These are phyloP conservation scores for Radiomyces spectabilis DNA, from an alignment of 192 early-diverging fungal genomes.

Conservation along the genomic window DNA sequence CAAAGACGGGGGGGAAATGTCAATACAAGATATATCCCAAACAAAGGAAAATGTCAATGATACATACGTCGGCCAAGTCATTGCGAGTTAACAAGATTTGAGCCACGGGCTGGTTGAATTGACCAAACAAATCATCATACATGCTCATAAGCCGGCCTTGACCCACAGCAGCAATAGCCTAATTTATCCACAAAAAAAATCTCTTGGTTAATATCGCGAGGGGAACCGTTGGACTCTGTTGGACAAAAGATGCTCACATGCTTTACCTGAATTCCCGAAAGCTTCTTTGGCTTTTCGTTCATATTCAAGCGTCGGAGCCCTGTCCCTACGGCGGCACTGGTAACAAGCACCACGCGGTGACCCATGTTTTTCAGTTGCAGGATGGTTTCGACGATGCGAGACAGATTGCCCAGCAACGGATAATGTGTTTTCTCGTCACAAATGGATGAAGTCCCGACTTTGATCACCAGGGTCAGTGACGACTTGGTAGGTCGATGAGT, in stretches of 20 bases:
- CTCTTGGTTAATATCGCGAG: neutral
- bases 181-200: neutral
- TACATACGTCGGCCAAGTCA: slow-evolving; percentile 78
- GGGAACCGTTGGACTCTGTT: neutral
- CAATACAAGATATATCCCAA: slow-evolving; percentile 1
- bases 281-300: slow-evolving; percentile 70
- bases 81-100: slow-evolving; percentile 92
- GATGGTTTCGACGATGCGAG: slow-evolving; percentile 89
- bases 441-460: slow-evolving; percentile 93
- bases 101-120: slow-evolving; percentile 87
- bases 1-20: neutral
- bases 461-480: slow-evolving; percentile 75
- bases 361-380: slow-evolving; percentile 66
- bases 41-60: slow-evolving; percentile 2
- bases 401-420: slow-evolving; percentile 81
- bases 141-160: slow-evolving; percentile 96
- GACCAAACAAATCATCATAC: slow-evolving; percentile 90
- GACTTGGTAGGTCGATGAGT: slow-evolving; percentile 20
- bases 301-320: slow-evolving; percentile 78
- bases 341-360: slow-evolving; percentile 85
- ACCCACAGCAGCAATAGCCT: slow-evolving; percentile 95
- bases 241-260: slow-evolving; percentile 13
- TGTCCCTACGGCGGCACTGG: slow-evolving; percentile 87
- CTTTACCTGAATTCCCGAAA: slow-evolving; percentile 55
- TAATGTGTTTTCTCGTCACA: slow-evolving; percentile 88